phyloP scores from a whole-genome alignment of 2,329 filamentous ascomycete genomes.

The Ophidiomyces ophidiicola region DNA sequence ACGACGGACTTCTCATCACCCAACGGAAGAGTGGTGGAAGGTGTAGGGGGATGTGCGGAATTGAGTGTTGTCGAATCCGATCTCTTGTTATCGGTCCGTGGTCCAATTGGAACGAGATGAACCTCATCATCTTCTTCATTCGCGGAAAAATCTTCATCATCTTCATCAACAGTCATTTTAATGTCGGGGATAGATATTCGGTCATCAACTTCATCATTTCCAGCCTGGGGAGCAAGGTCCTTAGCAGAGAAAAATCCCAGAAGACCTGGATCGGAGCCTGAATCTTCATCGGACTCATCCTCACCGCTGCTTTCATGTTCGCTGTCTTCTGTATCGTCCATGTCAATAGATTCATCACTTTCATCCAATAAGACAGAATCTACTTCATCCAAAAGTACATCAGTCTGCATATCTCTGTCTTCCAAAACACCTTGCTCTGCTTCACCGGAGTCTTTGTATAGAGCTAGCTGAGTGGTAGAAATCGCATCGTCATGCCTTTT shows the following conservation, averaged over 20 bases:
- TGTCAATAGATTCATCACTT: slow-evolving; percentile 37
- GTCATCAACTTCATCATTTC: slow-evolving; percentile 18
- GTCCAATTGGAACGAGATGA: slow-evolving; percentile 14
- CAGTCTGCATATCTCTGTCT: neutral
- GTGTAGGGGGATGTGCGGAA: slow-evolving; percentile 3
- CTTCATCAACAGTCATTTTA: slow-evolving; percentile 16
- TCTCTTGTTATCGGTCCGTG: slow-evolving; percentile 17
- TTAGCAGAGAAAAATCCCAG: slow-evolving; percentile 39
- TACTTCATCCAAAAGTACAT: slow-evolving; percentile 30
- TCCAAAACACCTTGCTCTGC: neutral
- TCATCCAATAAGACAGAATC: slow-evolving; percentile 36
- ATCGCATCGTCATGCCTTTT: neutral
- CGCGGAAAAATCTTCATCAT: slow-evolving; percentile 31
- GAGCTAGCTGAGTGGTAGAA: neutral
- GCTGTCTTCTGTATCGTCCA: slow-evolving; percentile 38
- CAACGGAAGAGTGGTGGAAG: slow-evolving; percentile 1
- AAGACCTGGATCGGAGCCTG: slow-evolving; percentile 37
- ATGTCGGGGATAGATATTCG: neutral
- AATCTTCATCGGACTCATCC: slow-evolving; percentile 32
- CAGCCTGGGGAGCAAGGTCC: slow-evolving; percentile 19
- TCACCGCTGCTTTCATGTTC: slow-evolving; percentile 38
- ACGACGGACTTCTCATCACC: neutral
- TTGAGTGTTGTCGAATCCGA: neutral
- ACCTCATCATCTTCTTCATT: slow-evolving; percentile 24
- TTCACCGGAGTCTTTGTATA: neutral